Base-by-base conservation (phyloP, 2,329 filamentous ascomycete genomes). In the Gaeumannomyces sp. region DNA sequence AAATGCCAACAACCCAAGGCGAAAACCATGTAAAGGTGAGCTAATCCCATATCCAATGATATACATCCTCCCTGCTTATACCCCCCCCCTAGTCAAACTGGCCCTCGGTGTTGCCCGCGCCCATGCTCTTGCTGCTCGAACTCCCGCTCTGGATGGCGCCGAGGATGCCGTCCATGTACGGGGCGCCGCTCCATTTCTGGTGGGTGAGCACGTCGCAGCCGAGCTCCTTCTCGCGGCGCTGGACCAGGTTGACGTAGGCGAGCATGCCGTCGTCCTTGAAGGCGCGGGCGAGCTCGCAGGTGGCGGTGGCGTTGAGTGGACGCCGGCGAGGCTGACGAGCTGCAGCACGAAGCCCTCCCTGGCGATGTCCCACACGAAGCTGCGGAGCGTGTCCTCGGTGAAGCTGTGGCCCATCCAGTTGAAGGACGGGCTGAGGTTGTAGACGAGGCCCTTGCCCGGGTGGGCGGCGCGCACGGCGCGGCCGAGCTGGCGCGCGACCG, bases 371-470 rank as follows among this genome's bases (percentile, higher is more conserved):
- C 94, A 98, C 71, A 99, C 91, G 76, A 99, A 99, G 7, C 86
- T 92, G 79, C 90, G 92, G 64, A 99, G 83, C 7, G 89, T 89
- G 67, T 87, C 88, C 68, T 93, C 87, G 3, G 85, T 89, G 78
- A 98, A 99, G 35, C 94, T 95, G 74, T 98, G 93, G 14, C 88
- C 88, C 87, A 96, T 95, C 95, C 95, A 99, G 82, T 99, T 98
- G 84, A 99, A 99, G 11, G 92, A 96, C 1, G 95, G 95, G 5
- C 89, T 93, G 1, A 99, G 85, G 79, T 99, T 99, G 80, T 99
- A 99, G 0, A 98, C 94, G 29, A 99, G 85, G 50, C 91, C 90
- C 84, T 98, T 98, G 67, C 86, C 87, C 0, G 93, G 92, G 71
- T 86, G 81, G 4, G 78, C 80, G 0, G 80, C 77, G 64, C 90